Conservation (phyloP, 2,329 filamentous ascomycete genomes). For the Pseudogymnoascus sp. region DNA sequence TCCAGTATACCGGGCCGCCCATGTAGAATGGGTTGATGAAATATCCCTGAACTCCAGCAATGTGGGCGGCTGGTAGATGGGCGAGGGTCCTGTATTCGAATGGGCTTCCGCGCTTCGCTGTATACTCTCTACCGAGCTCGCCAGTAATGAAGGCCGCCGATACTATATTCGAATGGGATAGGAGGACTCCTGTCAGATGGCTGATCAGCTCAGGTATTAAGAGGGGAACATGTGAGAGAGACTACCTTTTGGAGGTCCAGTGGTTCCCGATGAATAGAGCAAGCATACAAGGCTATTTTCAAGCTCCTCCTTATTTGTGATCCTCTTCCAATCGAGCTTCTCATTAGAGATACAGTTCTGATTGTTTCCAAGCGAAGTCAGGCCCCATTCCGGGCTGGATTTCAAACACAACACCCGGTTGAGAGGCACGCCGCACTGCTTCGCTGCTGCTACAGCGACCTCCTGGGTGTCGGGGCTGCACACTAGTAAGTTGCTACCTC, state of each 20-base stretch:
- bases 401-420: conserved; percentile 58
- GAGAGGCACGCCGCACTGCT: conserved; percentile 44
- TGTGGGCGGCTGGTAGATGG: conserved; percentile 38
- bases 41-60: conserved; percentile 39
- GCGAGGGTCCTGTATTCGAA: conserved; percentile 35
- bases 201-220: conserved; percentile 1
- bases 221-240: too few species aligned
- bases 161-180: conserved; percentile 69
- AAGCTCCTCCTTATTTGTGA: conserved; percentile 45
- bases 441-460: conserved; percentile 44
- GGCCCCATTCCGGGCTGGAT: conserved; percentile 33
- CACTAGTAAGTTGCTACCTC: conserved; percentile 60
- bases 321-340: conserved; percentile 49
- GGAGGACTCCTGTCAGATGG: conserved; percentile 50
- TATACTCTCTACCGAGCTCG: conserved; percentile 26
- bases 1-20: conserved; percentile 54
- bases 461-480: conserved; percentile 54
- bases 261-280: conserved; percentile 75
- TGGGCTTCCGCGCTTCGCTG: conserved; percentile 16
- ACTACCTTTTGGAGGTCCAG: conserved; percentile 63
- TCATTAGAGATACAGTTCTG: conserved; percentile 33
- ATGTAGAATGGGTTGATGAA: conserved; percentile 37
- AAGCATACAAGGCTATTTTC: conserved; percentile 50
- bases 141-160: conserved; percentile 39
- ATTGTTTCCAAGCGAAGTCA: conserved; percentile 56